Base-by-base conservation (phyloP, 1,284 basidiomycete species). In the Rhizoctonia solani region DNA sequence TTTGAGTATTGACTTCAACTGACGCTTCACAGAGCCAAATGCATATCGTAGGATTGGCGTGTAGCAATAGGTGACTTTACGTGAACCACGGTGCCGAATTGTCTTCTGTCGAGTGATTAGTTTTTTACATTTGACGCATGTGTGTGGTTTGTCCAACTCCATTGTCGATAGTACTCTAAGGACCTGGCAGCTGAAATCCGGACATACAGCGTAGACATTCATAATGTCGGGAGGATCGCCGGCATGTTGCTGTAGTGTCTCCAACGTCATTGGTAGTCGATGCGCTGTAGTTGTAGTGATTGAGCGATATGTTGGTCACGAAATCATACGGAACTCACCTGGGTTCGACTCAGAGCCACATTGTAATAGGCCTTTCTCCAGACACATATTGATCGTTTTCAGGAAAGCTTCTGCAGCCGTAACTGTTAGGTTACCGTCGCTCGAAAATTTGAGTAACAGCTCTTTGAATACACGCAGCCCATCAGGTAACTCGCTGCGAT, bases 1-100 rank as follows among this genome's bases (percentile, higher is more conserved):
- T 21, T 46, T 41, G 27, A 63, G 47, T 4, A 63, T 44, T 16
- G 37, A 14, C 37, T 52, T 23, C 9, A 63, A 34, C 34, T 63
- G 59, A 9, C 19, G 30, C 27, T 49, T 37, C 16, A 63, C 23
- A 21, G 44, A 37, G 32, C 39, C 37, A 52, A 41, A 39, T 13
- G 59, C 42, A 47, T 34, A 63, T 23, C n/a, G 11, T 14, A 54
- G 53, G 16, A 19, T 37, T 3, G 53, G 53, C 16, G 21, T 34
- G 30, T 54, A 54, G 14, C 47, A 25, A 23, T 13, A 14, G 27
- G 47, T 27, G 8, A 16, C 9, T 16, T 8, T 39, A 8, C 16
- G 37, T n/a, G n/a, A n/a, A 16, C 37, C 9, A 8, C 37, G 37
- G 9, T 16, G 37, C 16, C 37, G 37, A 39, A 39, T 39, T 8